Conservation (phyloP, 2,329 filamentous ascomycete species). For the Exophiala sp. region DNA sequence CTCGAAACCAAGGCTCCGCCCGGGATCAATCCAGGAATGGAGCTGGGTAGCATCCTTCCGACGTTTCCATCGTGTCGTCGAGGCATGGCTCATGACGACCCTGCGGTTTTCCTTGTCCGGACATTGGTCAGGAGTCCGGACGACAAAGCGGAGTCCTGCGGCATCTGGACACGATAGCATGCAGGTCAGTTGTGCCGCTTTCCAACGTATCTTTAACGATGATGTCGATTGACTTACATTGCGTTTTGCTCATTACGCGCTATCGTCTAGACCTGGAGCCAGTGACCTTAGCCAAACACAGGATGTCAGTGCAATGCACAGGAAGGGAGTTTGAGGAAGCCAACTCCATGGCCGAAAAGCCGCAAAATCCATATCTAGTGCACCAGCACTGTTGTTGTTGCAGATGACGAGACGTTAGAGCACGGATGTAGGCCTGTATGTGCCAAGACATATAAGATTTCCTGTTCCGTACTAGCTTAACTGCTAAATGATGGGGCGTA, state of each 20-base stretch:
- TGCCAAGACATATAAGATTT: constrained; percentile 8
- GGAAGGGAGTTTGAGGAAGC: no score
- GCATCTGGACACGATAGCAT: background rate
- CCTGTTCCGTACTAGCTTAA: background rate
- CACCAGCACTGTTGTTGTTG: background rate
- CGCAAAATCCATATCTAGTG: no score
- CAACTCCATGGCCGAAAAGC: no score
- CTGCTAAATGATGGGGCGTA: no score
- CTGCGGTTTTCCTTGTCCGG: background rate
- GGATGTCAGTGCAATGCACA: no score
- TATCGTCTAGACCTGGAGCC: no score
- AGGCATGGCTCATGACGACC: background rate
- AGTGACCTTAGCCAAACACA: no score
- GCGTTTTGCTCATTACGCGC: background rate
- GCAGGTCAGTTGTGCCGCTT: background rate
- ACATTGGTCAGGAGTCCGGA: background rate
- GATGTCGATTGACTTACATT: background rate
- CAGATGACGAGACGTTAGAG: no score
- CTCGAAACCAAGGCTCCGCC: background rate
- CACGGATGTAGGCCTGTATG: no score
- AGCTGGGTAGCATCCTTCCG: background rate
- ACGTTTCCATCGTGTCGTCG: constrained; percentile 1
- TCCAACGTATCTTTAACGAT: background rate
- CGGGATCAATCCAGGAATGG: constrained; percentile 3
- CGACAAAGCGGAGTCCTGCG: background rate